These are phyloP conservation scores for Acer campestre DNA, from an alignment of 345 rosid genomes.

Conservation along the genomic window DNA sequence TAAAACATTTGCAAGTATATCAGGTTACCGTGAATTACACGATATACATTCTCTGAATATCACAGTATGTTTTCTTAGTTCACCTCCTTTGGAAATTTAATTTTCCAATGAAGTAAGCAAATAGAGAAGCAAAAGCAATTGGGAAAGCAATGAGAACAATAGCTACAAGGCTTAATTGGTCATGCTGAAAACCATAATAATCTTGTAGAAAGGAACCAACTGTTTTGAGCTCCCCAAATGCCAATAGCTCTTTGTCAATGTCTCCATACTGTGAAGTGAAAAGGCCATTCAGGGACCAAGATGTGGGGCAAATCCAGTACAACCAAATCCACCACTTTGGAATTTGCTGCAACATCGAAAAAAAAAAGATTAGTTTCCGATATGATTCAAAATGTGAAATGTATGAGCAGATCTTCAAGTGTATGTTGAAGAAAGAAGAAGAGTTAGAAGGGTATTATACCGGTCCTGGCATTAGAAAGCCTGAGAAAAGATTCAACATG, in stretches of 20 bases:
- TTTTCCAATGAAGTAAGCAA: constrained; percentile 24
- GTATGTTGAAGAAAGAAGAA: neutral
- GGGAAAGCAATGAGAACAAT: constrained; percentile 24
- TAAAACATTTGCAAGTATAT: too few species aligned
- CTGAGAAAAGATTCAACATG: constrained; percentile 30
- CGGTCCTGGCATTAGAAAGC: constrained; percentile 34
- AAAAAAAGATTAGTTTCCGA: too few species aligned
- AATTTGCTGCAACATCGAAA: constrained; percentile 19
- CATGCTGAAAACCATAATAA: constrained; percentile 18
- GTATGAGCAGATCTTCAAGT: neutral
- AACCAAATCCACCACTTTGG: constrained; percentile 36
- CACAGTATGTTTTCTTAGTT: neutral
- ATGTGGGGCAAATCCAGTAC: constrained; percentile 25
- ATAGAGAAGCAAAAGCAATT: constrained; percentile 24
- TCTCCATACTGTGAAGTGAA: constrained; percentile 32
- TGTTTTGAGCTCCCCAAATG: constrained; percentile 20
- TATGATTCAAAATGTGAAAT: too few species aligned
- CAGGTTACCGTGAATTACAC: too few species aligned
- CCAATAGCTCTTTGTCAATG: neutral
- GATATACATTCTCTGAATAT: too few species aligned
- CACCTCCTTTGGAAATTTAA: constrained; percentile 27
- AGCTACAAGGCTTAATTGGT: constrained; percentile 16
- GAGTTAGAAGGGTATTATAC: neutral
- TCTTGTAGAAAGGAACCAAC: constrained; percentile 11
- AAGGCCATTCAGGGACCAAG: constrained; percentile 26